These are phyloP conservation scores for Pyronema omphalodes DNA, from an alignment of 495 filamentous ascomycete species.

Conservation along the genomic window DNA sequence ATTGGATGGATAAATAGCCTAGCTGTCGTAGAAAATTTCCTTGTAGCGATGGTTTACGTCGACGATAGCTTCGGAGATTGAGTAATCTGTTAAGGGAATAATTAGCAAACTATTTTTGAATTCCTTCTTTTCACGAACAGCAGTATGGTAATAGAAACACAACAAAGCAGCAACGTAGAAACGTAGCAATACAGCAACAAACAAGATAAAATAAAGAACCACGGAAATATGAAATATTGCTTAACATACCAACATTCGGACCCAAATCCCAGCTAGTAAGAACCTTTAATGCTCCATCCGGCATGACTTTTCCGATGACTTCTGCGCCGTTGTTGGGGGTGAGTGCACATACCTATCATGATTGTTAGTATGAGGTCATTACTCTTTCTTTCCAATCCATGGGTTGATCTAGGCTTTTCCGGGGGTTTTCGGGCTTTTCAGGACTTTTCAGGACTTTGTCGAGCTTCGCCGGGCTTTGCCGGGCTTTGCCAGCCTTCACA, in stretches of 20 bases:
- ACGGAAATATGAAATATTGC: no score
- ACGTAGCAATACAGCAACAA: neutral
- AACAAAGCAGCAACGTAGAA: no score
- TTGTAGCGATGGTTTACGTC: slow-evolving; percentile 76
- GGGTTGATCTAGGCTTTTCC: no score
- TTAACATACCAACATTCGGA: slow-evolving; percentile 39
- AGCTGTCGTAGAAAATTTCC: slow-evolving; percentile 49
- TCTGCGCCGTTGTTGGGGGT: slow-evolving; percentile 64
- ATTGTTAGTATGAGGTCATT: neutral
- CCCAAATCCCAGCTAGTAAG: slow-evolving; percentile 67
- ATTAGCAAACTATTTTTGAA: slow-evolving; percentile 1
- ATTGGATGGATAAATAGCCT: no score
- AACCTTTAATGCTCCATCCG: slow-evolving; percentile 55
- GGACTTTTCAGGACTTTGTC: no score
- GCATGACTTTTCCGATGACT: slow-evolving; percentile 70
- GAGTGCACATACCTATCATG: slow-evolving; percentile 51
- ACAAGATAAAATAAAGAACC: neutral
- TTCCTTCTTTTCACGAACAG: no score
- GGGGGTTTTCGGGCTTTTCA: no score
- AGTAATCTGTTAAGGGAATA: slow-evolving; percentile 45
- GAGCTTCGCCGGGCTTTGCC: no score
- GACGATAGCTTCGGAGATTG: slow-evolving; percentile 61
- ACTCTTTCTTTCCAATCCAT: no score
- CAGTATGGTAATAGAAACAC: no score
- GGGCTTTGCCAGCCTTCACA: no score